phyloP scores from a whole-genome alignment of 1,139 yeast species.

The Yamadazyma oceani region DNA sequence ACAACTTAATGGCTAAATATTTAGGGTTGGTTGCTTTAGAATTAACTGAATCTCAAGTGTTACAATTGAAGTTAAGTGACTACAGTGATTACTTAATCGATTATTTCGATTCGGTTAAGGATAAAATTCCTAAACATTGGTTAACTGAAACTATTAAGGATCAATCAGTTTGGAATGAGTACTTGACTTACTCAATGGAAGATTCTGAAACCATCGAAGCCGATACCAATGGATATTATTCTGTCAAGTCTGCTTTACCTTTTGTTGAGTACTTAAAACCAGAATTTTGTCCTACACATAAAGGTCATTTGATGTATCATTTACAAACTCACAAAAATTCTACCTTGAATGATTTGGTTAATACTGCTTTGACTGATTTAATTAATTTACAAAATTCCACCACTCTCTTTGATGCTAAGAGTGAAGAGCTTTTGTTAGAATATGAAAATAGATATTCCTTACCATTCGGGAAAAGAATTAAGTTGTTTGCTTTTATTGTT shows the following conservation, averaged over 20 bases:
- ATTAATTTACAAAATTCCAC: conserved; percentile 27
- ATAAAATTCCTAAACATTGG: conserved; percentile 37
- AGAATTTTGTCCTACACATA: conserved; percentile 11
- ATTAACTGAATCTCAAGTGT: conserved; percentile 55
- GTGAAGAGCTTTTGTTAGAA: conserved; percentile 33
- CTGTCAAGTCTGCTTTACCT: conserved; percentile 16
- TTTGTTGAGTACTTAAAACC: conserved; percentile 25
- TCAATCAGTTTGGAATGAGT: conserved; percentile 19
- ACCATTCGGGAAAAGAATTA: conserved; percentile 43
- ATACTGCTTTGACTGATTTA: conserved; percentile 27
- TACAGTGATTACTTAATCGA: conserved; percentile 34
- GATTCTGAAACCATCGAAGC: conserved; percentile 23
- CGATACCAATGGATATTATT: conserved; percentile 27
- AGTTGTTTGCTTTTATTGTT: conserved; percentile 32
- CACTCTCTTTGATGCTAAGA: conserved; percentile 35
- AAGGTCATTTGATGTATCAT: conserved; percentile 12
- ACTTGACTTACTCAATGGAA: conserved; percentile 18
- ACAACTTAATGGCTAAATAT: conserved; percentile 58
- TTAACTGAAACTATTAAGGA: conserved; percentile 18
- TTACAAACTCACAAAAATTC: conserved; percentile 12
- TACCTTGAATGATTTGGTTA: conserved; percentile 31
- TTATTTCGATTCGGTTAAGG: conserved; percentile 30
- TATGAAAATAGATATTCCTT: conserved; percentile 36
- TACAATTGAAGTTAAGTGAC: conserved; percentile 35
- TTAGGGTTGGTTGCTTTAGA: conserved; percentile 55